Conservation (phyloP, 805 yeast genomes). For the Zygoascus ofunaensis region DNA sequence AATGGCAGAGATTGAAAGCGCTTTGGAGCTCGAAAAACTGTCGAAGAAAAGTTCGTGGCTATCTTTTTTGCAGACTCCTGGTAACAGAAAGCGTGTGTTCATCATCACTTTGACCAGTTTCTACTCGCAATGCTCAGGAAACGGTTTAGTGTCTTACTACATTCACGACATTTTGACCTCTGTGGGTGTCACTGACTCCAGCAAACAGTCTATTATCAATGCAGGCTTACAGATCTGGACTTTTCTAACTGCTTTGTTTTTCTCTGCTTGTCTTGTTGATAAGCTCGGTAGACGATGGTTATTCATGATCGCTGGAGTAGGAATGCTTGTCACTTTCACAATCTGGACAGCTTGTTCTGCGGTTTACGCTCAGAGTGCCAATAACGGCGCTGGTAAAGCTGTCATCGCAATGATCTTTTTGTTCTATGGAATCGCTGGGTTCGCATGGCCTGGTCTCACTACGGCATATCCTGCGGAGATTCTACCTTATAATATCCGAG, state of each 20-base stretch:
- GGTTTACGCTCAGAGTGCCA: not conserved
- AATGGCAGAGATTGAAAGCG: constrained; percentile 12
- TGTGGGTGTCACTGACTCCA: constrained; percentile 40
- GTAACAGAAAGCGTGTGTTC: constrained; percentile 6
- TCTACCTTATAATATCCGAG: constrained; percentile 68
- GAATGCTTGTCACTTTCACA: constrained; percentile 11
- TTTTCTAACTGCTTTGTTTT: constrained; percentile 9
- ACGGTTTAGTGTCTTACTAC: constrained; percentile 31
- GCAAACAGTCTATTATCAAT: constrained; percentile 13
- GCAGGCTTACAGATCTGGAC: constrained; percentile 11
- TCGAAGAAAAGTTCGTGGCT: not conserved
- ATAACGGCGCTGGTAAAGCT: constrained; percentile 2
- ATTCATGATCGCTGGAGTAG: constrained; percentile 7
- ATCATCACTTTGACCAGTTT: constrained; percentile 5
- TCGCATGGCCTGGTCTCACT: constrained; percentile 85
- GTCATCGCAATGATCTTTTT: constrained; percentile 44
- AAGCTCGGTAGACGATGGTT: constrained; percentile 10
- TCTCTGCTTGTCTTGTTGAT: constrained; percentile 11
- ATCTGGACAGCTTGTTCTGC: constrained; percentile 4
- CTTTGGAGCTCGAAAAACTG: not conserved
- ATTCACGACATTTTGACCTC: constrained; percentile 41
- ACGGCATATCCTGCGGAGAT: constrained; percentile 81
- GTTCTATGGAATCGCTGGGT: constrained; percentile 72
- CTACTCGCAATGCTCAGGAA: constrained; percentile 13
- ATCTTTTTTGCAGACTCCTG: constrained; percentile 22